Evolutionary conservation across 192 early-diverging fungal species (phyloP).

Genomic region (Jimgerdemannia flammicorona): DNA sequence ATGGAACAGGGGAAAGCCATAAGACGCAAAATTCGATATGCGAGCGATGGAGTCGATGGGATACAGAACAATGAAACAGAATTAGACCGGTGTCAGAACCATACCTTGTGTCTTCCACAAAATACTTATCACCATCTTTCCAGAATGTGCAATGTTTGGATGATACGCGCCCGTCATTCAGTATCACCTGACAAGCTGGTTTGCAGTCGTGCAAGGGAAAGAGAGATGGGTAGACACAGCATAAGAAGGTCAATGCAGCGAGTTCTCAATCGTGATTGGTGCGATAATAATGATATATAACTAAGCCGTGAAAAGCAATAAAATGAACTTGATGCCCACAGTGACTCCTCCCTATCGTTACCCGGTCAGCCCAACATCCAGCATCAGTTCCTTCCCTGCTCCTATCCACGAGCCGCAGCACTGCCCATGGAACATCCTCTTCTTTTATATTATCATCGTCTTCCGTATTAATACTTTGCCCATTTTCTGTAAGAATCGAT

Average conservation of each 20-base stretch:
- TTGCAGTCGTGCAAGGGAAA: background rate
- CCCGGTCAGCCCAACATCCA: background rate
- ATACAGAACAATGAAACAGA: too few relatives aligned
- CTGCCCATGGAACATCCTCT: background rate
- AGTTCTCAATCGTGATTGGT: too few relatives aligned
- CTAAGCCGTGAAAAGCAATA: background rate
- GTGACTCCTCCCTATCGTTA: background rate
- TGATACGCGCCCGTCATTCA: background rate
- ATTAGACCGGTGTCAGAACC: background rate
- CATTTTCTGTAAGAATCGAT: too few relatives aligned
- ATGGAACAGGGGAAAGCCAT: too few relatives aligned
- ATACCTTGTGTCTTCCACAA: background rate
- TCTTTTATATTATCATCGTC: too few relatives aligned
- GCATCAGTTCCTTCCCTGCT: background rate
- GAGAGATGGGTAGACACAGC: background rate
- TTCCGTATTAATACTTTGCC: too few relatives aligned
- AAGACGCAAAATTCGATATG: too few relatives aligned
- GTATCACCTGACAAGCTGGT: background rate
- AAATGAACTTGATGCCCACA: background rate
- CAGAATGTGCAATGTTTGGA: background rate
- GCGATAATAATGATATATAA: background rate
- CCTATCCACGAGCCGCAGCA: background rate
- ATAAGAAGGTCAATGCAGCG: too few relatives aligned
- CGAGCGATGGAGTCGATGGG: too few relatives aligned
- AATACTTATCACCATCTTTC: background rate